Base-by-base conservation (phyloP, 768 basidiomycete genomes). In the Boletus tomentosulus region DNA sequence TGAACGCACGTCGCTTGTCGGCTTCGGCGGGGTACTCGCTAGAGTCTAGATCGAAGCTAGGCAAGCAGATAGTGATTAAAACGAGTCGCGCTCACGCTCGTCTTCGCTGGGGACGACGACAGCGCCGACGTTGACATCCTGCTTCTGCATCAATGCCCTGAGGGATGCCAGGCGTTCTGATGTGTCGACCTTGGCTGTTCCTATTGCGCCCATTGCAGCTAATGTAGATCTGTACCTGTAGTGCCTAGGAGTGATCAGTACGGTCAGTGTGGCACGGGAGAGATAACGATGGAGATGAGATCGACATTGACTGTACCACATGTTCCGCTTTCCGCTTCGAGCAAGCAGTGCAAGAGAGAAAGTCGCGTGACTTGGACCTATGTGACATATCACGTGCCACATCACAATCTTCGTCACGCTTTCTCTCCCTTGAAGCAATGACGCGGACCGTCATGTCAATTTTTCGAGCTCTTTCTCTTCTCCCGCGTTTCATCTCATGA, bases 81-180 rank as follows among this genome's bases (percentile, higher is more conserved):
- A 30, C 11, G 10, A 46, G 12, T 1, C 1, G 7, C 1, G 80
- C 85, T 66, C 71, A 89, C 94, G 96, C 64, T 92, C 89, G 72
- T 98, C 96, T 71, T 93, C 95, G 57, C 89, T 92, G 4, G 92
- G 90, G 42, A 98, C 82, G 1, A 98, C 81, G 61, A 88, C 82
- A 0, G 87, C 89, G 53, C 86, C 78, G 1, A 96, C 77, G 48
- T 78, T 71, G 53, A 73, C 62, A 57, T 78, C 72, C 35, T 74
- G 71, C 61, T 76, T 68, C 51, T 71, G 76, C 89, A 96, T 89
- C 62, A 91, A 73, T 67, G 79, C 78, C 46, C 92, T 76, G 46
- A 96, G 76, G 46, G 70, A 75, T 22, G 75, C 73, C 6, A 96
- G 76, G 50, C 87, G 77, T 47, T 79, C 71, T 3, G 82, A 75